These are phyloP conservation scores for Leptomonas seymouri DNA, from an alignment of 208 protist genomes.

Conservation along the genomic window DNA sequence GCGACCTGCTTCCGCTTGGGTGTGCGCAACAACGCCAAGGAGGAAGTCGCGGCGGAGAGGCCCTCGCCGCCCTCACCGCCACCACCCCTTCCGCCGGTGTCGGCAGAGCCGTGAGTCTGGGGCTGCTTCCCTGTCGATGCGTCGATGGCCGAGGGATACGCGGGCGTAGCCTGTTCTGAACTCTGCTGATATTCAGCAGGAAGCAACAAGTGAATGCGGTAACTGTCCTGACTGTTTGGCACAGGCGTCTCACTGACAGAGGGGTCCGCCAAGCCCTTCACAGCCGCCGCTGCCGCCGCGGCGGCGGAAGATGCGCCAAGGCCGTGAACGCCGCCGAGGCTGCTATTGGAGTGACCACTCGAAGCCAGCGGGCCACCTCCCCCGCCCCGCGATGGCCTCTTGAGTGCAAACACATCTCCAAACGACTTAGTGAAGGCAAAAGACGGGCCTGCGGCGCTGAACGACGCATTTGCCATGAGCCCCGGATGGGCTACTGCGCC, in stretches of 20 bases:
- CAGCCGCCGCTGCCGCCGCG: constrained; percentile 6
- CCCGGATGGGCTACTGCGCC: not conserved
- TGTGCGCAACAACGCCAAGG: constrained; percentile 19
- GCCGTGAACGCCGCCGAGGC: not conserved
- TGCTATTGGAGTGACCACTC: constrained; percentile 1
- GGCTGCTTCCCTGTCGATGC: not conserved
- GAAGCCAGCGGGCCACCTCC: not conserved
- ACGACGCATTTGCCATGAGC: constrained; percentile 6
- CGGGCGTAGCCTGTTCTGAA: not conserved
- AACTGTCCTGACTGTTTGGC: constrained; percentile 34
- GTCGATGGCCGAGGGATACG: not conserved
- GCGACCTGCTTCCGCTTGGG: constrained; percentile 35
- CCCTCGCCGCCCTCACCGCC: not conserved
- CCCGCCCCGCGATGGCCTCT: not conserved
- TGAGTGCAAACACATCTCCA: constrained; percentile 33
- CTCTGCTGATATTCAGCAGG: constrained; percentile 1
- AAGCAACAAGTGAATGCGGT: constrained; percentile 46
- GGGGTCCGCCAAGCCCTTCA: constrained; percentile 2
- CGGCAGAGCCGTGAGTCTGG: not conserved
- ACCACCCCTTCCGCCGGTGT: not conserved
- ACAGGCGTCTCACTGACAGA: constrained; percentile 18
- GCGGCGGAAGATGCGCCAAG: constrained; percentile 7
- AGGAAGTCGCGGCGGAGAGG: constrained; percentile 23
- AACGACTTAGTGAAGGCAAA: constrained; percentile 45
- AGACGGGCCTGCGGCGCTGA: constrained; percentile 24